Evolutionary conservation across 2,329 filamentous ascomycete genomes (phyloP).

Genomic region (Capronia epimyces): DNA sequence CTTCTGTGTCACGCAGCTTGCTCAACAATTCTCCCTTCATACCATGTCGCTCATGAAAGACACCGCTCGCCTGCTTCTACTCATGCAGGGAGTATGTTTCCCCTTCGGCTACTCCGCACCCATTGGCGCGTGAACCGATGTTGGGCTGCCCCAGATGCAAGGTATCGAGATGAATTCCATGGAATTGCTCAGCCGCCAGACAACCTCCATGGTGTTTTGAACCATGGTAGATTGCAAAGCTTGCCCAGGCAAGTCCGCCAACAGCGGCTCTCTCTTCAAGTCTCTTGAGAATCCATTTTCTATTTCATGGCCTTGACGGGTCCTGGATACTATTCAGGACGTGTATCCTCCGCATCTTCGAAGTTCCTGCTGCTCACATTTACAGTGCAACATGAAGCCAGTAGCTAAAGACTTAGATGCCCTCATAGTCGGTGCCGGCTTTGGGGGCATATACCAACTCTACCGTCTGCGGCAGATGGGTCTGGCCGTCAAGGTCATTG

Average conservation of each 20-base stretch:
- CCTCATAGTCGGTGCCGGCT: slow-evolving; percentile 28
- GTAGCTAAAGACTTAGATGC: not conserved
- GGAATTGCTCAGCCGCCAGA: not conserved
- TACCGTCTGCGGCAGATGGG: slow-evolving; percentile 49
- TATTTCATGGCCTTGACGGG: not conserved
- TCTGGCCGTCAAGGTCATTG: slow-evolving; percentile 46
- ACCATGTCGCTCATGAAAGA: too few species aligned
- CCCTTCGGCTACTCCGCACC: too few species aligned
- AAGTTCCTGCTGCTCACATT: not conserved
- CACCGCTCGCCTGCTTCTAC: too few species aligned
- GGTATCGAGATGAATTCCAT: not conserved
- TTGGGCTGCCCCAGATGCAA: too few species aligned
- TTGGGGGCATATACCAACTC: slow-evolving; percentile 48
- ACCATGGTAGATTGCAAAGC: not conserved
- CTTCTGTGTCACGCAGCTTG: too few species aligned
- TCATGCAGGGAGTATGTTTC: too few species aligned
- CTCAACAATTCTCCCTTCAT: too few species aligned
- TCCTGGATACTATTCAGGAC: too few species aligned
- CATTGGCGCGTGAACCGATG: too few species aligned
- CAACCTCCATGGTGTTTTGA: not conserved
- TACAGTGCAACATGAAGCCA: not conserved
- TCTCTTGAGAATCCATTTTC: too few species aligned
- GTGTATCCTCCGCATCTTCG: not conserved
- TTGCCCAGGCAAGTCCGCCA: not conserved
- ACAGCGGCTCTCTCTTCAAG: too few species aligned